Evolutionary conservation across 1,284 basidiomycete genomes (phyloP).

Genomic region (Cryptococcus sp.): DNA sequence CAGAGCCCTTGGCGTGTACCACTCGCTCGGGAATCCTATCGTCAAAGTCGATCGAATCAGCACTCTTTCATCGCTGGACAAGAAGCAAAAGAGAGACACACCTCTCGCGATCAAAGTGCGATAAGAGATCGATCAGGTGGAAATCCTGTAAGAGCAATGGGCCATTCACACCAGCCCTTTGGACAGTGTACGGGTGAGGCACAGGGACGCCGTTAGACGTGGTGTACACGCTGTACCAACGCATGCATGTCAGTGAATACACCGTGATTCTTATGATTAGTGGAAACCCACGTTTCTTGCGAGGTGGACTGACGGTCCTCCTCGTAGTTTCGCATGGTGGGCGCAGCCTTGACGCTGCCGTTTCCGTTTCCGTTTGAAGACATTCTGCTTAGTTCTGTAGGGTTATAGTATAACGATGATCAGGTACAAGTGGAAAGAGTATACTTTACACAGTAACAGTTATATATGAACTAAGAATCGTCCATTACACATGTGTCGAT

Average conservation of each 20-base stretch:
- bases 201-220: slow-evolving; percentile 77
- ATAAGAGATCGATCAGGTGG: slow-evolving; percentile 82
- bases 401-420: too few relatives aligned
- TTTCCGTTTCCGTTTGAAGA: slow-evolving; percentile 6
- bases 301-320: slow-evolving; percentile 30
- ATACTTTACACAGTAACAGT: too few relatives aligned
- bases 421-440: too few relatives aligned
- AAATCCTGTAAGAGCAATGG: slow-evolving; percentile 89
- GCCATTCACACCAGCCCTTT: slow-evolving; percentile 72
- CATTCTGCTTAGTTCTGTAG: neutral
- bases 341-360: slow-evolving; percentile 4
- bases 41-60: slow-evolving; percentile 1
- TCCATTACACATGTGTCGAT: too few relatives aligned
- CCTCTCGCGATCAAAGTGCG: slow-evolving; percentile 90
- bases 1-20: slow-evolving; percentile 60
- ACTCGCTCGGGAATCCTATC: slow-evolving; percentile 82
- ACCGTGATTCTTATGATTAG: neutral
- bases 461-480: too few relatives aligned
- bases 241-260: neutral
- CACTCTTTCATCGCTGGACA: neutral
- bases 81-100: slow-evolving; percentile 19
- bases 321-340: slow-evolving; percentile 24
- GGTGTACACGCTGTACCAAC: slow-evolving; percentile 62
- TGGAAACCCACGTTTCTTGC: slow-evolving; percentile 24
- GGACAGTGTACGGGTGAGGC: slow-evolving; percentile 63